Conservation (phyloP, 345 rosid species). For the Eucalyptus caleyi region DNA sequence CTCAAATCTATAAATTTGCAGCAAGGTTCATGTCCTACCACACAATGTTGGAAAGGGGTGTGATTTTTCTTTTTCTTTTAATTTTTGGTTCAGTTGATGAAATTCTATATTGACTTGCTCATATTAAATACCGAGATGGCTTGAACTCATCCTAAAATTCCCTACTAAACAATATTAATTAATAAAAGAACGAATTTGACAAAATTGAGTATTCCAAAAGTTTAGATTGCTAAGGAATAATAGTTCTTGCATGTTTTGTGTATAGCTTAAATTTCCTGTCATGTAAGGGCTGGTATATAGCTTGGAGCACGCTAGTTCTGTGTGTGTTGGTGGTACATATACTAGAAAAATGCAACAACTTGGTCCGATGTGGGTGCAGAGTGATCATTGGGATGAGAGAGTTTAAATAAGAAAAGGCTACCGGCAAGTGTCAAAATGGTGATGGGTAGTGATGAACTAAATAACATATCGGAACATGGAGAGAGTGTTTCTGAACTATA, state of each 20-base stretch:
- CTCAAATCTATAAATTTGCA: neutral
- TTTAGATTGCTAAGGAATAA: neutral
- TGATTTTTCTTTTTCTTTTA: neutral
- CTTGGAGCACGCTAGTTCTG: neutral
- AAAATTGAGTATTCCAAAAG: neutral
- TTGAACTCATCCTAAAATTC: neutral
- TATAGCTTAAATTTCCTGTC: neutral
- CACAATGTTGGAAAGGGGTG: neutral
- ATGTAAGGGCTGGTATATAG: neutral
- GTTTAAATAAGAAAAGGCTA: neutral
- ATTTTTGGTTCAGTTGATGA: neutral
- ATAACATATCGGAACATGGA: rapidly evolving
- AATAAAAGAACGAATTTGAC: neutral
- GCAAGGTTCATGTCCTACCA: neutral
- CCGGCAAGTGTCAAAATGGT: rapidly evolving
- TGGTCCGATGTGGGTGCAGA: rapidly evolving
- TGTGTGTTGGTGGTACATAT: neutral
- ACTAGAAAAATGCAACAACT: neutral
- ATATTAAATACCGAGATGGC: neutral
- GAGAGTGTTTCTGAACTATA: neutral
- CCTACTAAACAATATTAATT: neutral
- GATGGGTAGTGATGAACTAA: neutral
- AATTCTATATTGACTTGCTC: neutral
- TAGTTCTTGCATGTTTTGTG: neutral
- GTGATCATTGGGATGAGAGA: neutral